Evolutionary conservation across 352 stramenopile species (phyloP).

Genomic region (Globisporangium middletonii): DNA sequence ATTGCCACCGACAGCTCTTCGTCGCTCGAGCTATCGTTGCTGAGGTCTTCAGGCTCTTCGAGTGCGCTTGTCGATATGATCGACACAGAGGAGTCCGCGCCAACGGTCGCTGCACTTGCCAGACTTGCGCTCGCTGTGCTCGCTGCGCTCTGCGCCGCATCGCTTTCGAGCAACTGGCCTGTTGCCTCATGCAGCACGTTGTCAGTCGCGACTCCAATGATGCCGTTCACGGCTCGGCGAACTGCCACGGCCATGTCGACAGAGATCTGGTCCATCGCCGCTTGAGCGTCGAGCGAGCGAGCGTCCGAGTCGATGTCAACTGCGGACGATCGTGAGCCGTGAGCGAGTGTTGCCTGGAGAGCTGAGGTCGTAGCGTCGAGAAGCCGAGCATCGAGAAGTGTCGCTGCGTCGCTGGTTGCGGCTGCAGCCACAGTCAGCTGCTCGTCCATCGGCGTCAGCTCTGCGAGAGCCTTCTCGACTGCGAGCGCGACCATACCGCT

Average conservation of each 20-base stretch:
- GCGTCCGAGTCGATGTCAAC: background rate
- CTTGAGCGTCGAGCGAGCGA: background rate
- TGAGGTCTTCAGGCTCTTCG: background rate
- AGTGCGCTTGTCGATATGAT: no score
- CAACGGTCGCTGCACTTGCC: background rate
- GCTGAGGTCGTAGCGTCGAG: background rate
- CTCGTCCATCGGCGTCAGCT: conserved; percentile 4
- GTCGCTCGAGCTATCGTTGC: conserved; percentile 4
- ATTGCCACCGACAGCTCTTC: conserved; percentile 27
- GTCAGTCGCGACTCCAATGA: conserved; percentile 18
- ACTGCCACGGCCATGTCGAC: conserved; percentile 23
- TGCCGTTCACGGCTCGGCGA: conserved; percentile 22
- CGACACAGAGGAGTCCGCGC: no score
- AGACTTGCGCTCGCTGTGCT: no score
- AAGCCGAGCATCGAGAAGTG: background rate
- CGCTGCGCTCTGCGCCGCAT: conserved; percentile 5
- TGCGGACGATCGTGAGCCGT: no score
- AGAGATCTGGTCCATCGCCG: conserved; percentile 14
- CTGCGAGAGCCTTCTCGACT: conserved; percentile 24
- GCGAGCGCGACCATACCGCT: conserved; percentile 35
- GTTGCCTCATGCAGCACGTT: conserved; percentile 16
- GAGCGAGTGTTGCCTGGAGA: background rate
- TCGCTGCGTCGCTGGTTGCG: background rate
- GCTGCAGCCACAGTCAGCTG: background rate
- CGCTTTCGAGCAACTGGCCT: conserved; percentile 6